Evolutionary conservation across 23 red algal species (phyloP).

Genomic region (Gracilaria gracilis): DNA sequence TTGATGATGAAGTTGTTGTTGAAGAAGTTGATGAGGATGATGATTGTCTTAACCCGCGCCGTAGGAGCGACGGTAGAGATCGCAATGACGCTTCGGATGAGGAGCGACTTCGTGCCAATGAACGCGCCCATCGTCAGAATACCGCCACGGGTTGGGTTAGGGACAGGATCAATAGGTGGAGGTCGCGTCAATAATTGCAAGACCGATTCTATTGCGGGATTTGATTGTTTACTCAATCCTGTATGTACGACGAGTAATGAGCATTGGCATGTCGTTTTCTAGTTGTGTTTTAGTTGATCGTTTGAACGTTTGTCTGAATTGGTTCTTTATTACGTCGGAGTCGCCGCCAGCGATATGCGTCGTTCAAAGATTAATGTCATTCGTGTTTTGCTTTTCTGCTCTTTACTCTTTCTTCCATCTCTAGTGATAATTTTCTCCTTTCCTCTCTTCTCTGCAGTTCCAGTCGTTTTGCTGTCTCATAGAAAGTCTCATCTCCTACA

Average conservation of each 20-base stretch:
- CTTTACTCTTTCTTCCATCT: conserved; percentile 43
- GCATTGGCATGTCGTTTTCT: background rate
- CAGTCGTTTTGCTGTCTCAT: conserved; percentile 65
- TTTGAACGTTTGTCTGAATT: background rate
- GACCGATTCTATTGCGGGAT: background rate
- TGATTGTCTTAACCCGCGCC: background rate
- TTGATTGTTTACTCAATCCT: background rate
- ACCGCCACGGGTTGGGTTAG: background rate
- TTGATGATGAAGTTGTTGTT: conserved; percentile 41
- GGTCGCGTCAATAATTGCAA: background rate
- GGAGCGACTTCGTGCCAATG: background rate
- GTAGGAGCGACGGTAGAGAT: background rate
- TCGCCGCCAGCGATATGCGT: background rate
- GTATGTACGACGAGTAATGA: background rate
- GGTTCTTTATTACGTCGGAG: background rate
- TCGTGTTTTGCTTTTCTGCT: background rate
- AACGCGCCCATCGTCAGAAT: background rate
- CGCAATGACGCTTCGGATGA: background rate
- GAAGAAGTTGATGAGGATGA: conserved; percentile 63
- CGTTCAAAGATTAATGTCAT: background rate
- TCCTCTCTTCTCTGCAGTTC: conserved; percentile 45
- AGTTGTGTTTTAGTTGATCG: background rate
- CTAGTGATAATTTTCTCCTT: background rate
- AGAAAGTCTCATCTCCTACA: conserved; percentile 67
- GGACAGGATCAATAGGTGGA: conserved; percentile 12